Evolutionary conservation across 768 basidiomycete genomes (phyloP).

Genomic region (Auricularia sp.): DNA sequence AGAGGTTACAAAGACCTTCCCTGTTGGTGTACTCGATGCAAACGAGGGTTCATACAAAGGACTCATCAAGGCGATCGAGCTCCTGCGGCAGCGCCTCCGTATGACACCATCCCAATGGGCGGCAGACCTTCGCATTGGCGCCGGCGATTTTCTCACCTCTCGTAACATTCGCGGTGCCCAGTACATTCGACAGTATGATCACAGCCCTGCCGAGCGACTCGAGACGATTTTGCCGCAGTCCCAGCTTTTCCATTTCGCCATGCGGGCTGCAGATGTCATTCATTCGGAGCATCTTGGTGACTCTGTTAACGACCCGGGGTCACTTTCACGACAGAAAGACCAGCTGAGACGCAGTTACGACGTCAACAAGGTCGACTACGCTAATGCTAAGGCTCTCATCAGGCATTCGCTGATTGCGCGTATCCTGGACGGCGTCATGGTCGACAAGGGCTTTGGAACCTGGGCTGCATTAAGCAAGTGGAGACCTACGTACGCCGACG

Average conservation of each 20-base stretch:
- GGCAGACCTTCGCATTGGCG: conserved; percentile 14
- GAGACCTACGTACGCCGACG: conserved; percentile 8
- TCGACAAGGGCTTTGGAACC: background rate
- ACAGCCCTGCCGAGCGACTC: conserved; percentile 15
- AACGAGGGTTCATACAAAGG: conserved; percentile 25
- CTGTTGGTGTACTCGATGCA: conserved; percentile 22
- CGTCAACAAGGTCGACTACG: conserved; percentile 21
- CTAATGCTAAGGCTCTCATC: conserved; percentile 21
- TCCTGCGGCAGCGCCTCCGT: conserved; percentile 14
- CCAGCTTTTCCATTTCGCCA: conserved; percentile 18
- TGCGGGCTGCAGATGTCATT: conserved; percentile 18
- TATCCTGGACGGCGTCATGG: conserved; percentile 19
- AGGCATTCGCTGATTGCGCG: conserved; percentile 22
- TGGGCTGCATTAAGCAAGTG: conserved; percentile 5
- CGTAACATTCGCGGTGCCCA: conserved; percentile 18
- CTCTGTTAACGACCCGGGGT: conserved; percentile 16
- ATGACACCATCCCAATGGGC: conserved; percentile 16
- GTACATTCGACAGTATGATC: conserved; percentile 16
- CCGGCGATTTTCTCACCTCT: conserved; percentile 23
- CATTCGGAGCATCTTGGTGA: conserved; percentile 19
- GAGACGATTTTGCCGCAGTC: conserved; percentile 19
- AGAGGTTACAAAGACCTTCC: conserved; percentile 17
- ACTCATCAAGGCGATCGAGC: conserved; percentile 16
- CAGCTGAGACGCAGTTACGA: conserved; percentile 20
- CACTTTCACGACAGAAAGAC: conserved; percentile 19